phyloP scores from a whole-genome alignment of 257 asterid species.

The Penstemon barbatus region DNA sequence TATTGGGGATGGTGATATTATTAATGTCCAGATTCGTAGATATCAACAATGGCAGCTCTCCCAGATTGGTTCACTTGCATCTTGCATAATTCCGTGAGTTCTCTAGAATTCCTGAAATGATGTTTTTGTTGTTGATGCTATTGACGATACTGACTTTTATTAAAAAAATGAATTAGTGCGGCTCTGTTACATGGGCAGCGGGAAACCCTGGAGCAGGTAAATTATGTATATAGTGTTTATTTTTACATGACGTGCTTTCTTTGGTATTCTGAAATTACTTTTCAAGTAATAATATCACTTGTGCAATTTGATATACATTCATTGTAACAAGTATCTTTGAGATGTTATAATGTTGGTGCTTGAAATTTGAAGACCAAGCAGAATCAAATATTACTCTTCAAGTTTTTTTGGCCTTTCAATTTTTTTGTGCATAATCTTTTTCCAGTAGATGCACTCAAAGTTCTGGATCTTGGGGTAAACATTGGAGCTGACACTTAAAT shows the following conservation, averaged over 20 bases:
- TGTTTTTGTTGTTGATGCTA: background rate
- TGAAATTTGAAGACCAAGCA: background rate
- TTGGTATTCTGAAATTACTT: background rate
- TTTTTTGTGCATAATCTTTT: background rate
- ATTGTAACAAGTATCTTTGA: background rate
- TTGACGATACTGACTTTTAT: constrained; percentile 26
- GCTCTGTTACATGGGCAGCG: constrained; percentile 90
- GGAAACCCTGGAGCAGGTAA: constrained; percentile 84
- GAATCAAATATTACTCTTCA: background rate
- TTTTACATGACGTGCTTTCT: constrained; percentile 6
- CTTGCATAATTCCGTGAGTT: constrained; percentile 86
- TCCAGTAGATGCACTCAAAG: background rate
- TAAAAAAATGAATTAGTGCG: constrained; percentile 53
- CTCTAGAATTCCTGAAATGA: constrained; percentile 21
- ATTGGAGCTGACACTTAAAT: background rate
- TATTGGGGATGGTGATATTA: constrained; percentile 92
- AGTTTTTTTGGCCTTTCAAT: background rate
- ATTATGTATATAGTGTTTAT: constrained; percentile 14
- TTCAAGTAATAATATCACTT: background rate
- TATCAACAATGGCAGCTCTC: constrained; percentile 97
- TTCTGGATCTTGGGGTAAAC: background rate
- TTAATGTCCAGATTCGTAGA: constrained; percentile 91
- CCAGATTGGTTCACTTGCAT: constrained; percentile 72
- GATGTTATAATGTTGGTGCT: background rate
- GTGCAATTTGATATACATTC: background rate